Base-by-base conservation (phyloP, 192 early-diverging fungal genomes). In the Linnemannia exigua region DNA sequence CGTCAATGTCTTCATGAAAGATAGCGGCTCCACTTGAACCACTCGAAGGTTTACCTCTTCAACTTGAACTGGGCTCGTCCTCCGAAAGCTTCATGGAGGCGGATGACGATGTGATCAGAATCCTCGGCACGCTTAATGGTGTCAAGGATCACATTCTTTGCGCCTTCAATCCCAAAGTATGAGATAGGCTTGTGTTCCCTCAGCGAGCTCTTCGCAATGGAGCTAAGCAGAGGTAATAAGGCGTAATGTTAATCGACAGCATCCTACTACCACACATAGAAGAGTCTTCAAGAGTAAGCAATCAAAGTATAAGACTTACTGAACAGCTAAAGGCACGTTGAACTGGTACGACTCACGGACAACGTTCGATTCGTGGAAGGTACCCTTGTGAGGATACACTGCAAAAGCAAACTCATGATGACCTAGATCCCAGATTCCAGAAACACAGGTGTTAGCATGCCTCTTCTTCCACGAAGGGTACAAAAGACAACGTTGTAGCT, bases 41-140 rank as follows among this genome's bases (percentile, higher is more conserved):
- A 22, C 25, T 15, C 5, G 50, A 25, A 22, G 37, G 11, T 44
- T 74, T 84, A 91, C 92, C 91, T 93, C 47, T 81, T 54, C 36
- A 96, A 67, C 14, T 58, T 82, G 36, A 90, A 91, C 44, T 61
- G 87, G 7, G 95, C 95, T 25, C 95, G 95, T 1, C 97, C 97
- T 33, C 99, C 98, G 84, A 93, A 97, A 1, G 97, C 92, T 88
- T 99, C 98, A 80, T 97, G 98, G 35, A 99, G 75, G 41, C 99
- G 90, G 28, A 99, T 73, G 50, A 99, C 85, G 16, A 99, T 79
- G 46, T 90, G 87, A n/a, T 92, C 86, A 7, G 90, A 72, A 68
- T 95, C 92, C 82, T 99, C 98, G 3, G 99, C 95, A 15, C 90
- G 81, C 88, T 99, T 99, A 78, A 99, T 89, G 0, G 96, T 96